phyloP scores from a whole-genome alignment of 306 rosid genomes.

The Phaseolus lunatus region DNA sequence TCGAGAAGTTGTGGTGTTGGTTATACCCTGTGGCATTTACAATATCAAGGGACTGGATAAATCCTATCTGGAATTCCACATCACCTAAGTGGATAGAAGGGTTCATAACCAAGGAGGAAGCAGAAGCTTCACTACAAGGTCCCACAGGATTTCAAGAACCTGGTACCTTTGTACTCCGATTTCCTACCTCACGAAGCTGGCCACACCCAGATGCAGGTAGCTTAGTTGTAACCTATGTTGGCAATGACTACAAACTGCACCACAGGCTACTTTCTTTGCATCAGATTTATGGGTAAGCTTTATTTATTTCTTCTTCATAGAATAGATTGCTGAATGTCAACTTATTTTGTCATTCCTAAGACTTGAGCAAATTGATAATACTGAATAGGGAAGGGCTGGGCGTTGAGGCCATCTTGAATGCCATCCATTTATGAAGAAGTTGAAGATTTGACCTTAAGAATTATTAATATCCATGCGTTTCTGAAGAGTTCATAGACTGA shows the following conservation, averaged over 20 bases:
- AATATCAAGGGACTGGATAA: constrained; percentile 75
- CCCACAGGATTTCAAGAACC: constrained; percentile 85
- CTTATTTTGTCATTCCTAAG: background rate
- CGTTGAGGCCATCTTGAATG: too few species aligned
- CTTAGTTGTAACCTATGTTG: constrained; percentile 81
- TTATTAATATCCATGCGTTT: constrained; percentile 1
- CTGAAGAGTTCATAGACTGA: background rate
- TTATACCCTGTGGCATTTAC: constrained; percentile 84
- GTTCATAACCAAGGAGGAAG: constrained; percentile 92
- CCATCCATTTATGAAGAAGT: background rate
- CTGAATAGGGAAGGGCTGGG: too few species aligned
- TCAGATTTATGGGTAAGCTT: constrained; percentile 64
- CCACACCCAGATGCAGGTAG: constrained; percentile 98
- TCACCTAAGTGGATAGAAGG: constrained; percentile 98
- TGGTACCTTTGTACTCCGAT: constrained; percentile 89
- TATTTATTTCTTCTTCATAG: constrained; percentile 3
- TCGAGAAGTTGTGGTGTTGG: constrained; percentile 99
- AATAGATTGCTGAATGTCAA: constrained; percentile 26
- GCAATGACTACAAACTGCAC: constrained; percentile 69
- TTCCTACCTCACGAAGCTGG: constrained; percentile 98
- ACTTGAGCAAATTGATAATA: too few species aligned
- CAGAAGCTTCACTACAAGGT: constrained; percentile 89
- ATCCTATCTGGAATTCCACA: constrained; percentile 80
- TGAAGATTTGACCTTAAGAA: constrained; percentile 1
- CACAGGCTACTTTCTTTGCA: constrained; percentile 80